These are phyloP conservation scores for Debaryomyces fabryi DNA, from an alignment of 1,139 yeast genomes.

Conservation along the genomic window DNA sequence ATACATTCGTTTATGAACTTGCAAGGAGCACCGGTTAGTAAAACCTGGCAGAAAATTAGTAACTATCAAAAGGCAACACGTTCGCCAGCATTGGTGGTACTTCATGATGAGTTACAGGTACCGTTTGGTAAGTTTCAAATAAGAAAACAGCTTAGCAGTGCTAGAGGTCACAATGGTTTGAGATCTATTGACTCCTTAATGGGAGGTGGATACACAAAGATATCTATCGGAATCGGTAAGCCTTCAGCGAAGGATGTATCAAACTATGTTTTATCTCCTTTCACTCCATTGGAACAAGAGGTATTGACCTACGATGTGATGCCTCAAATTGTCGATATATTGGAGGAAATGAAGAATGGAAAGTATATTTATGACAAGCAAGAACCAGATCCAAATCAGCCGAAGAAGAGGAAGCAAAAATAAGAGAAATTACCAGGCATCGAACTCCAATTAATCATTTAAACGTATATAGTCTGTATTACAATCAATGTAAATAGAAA, in stretches of 20 bases:
- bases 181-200: slow-evolving; percentile 50
- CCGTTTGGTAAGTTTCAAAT: slow-evolving; percentile 65
- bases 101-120: slow-evolving; percentile 77
- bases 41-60: slow-evolving; percentile 46
- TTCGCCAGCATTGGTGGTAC: slow-evolving; percentile 50
- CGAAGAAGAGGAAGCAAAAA: not conserved
- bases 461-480: not conserved
- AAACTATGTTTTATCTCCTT: slow-evolving; percentile 60
- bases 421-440: not conserved
- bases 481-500: not conserved
- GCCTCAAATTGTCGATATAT: slow-evolving; percentile 38
- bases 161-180: slow-evolving; percentile 83
- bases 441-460: not conserved
- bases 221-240: slow-evolving; percentile 76
- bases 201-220: slow-evolving; percentile 51
- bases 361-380: slow-evolving; percentile 32
- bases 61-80: slow-evolving; percentile 20
- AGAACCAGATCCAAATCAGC: not conserved
- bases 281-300: slow-evolving; percentile 39
- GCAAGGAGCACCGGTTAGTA: slow-evolving; percentile 57
- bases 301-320: slow-evolving; percentile 36
- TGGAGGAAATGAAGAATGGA: slow-evolving; percentile 38
- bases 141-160: slow-evolving; percentile 56
- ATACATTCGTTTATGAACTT: slow-evolving; percentile 63
- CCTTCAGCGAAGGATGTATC: slow-evolving; percentile 48